These are phyloP conservation scores for Parietichytrium sp. DNA, from an alignment of 108 stramenopile genomes.

Conservation along the genomic window DNA sequence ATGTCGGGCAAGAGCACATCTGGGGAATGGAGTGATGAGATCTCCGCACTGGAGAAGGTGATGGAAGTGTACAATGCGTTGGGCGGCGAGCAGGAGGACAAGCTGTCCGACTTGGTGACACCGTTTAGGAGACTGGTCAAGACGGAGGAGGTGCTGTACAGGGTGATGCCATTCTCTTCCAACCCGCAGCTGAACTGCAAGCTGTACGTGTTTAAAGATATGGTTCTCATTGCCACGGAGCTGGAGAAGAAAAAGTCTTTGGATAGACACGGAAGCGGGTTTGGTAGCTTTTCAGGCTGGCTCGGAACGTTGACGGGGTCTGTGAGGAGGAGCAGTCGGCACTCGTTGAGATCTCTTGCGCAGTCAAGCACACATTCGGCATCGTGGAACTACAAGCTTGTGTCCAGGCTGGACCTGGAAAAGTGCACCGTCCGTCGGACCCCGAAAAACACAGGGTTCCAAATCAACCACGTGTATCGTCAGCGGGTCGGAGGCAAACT, in stretches of 20 bases:
- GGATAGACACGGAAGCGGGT: no score
- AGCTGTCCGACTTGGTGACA: not conserved
- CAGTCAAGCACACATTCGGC: not conserved
- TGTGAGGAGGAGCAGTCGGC: not conserved
- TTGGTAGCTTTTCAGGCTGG: no score
- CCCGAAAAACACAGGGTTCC: not conserved
- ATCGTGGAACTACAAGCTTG: not conserved
- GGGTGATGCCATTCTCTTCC: not conserved
- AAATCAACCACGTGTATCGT: constrained; percentile 14
- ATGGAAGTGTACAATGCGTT: constrained; percentile 2
- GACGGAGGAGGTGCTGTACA: not conserved
- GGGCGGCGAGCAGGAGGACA: not conserved
- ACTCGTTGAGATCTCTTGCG: not conserved
- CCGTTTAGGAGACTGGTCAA: not conserved
- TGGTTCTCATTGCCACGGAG: not conserved
- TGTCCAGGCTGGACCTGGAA: constrained; percentile 4
- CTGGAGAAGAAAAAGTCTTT: not conserved
- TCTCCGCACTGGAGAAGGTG: constrained; percentile 16
- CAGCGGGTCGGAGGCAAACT: not conserved
- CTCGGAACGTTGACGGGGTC: not conserved
- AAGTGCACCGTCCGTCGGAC: not conserved
- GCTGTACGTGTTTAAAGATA: not conserved
- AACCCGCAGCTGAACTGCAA: not conserved
- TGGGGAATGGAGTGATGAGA: constrained; percentile 35
- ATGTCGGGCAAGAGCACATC: no score